Evolutionary conservation across 2,329 filamentous ascomycete species (phyloP).

Genomic region (Cladorrhinum sp.): DNA sequence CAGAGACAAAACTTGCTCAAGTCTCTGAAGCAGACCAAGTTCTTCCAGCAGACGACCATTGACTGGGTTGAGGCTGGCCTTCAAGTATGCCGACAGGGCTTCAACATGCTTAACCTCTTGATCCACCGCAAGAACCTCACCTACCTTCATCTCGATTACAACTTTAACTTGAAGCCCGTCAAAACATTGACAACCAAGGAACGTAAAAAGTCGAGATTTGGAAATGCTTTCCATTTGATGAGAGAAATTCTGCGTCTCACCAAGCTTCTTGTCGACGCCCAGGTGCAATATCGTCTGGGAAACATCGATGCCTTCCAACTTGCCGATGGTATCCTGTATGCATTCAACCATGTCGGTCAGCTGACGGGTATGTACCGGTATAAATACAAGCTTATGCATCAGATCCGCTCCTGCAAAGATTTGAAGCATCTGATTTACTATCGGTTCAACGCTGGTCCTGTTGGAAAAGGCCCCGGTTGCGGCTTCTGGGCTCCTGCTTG

Average conservation of each 20-base stretch:
- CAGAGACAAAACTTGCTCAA: slow-evolving; percentile 90
- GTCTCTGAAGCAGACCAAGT: slow-evolving; percentile 93
- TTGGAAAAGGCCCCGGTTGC: slow-evolving; percentile 95
- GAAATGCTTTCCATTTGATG: slow-evolving; percentile 99
- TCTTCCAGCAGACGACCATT: slow-evolving; percentile 98
- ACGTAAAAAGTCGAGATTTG: slow-evolving; percentile 97
- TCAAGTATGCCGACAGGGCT: slow-evolving; percentile 95
- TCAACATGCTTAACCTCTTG: slow-evolving; percentile 97
- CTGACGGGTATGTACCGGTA: slow-evolving; percentile 99
- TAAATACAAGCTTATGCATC: slow-evolving; percentile 99
- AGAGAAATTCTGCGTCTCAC: slow-evolving; percentile 93
- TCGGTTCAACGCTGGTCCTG: slow-evolving; percentile 93
- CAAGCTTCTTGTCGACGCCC: slow-evolving; percentile 96
- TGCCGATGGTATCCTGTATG: slow-evolving; percentile 97
- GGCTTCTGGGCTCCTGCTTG: slow-evolving; percentile 99
- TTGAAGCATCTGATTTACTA: slow-evolving; percentile 99
- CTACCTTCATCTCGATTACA: slow-evolving; percentile 97
- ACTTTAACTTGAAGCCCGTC: slow-evolving; percentile 98
- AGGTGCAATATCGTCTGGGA: slow-evolving; percentile 94
- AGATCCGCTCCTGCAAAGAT: slow-evolving; percentile 98
- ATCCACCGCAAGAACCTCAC: slow-evolving; percentile 99
- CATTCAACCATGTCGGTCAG: slow-evolving; percentile 98
- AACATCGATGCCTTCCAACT: slow-evolving; percentile 99
- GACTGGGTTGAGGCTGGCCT: slow-evolving; percentile 99
- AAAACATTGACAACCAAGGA: slow-evolving; percentile 99